Evolutionary conservation across 805 yeast genomes (phyloP).

Genomic region (Hagleromyces aurorensis): DNA sequence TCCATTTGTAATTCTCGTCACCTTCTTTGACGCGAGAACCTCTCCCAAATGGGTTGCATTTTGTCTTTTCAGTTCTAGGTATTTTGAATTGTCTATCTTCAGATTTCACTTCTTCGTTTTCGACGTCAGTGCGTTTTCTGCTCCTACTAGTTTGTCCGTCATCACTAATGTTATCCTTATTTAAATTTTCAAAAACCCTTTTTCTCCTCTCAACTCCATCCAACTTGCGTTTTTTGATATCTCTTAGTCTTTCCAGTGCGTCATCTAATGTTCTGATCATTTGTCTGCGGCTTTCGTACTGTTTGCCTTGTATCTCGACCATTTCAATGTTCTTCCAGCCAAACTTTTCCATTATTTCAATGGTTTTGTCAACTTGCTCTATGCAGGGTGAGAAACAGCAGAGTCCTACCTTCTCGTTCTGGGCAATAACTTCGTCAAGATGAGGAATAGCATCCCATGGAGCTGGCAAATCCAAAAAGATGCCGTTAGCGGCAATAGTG

Average conservation of each 20-base stretch:
- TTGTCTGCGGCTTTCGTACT: constrained; percentile 84
- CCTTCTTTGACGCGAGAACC: constrained; percentile 85
- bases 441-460: constrained; percentile 95
- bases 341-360: constrained; percentile 58
- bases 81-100: constrained; percentile 25
- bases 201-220: constrained; percentile 56
- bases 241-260: constrained; percentile 69
- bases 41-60: constrained; percentile 89
- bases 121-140: too few species aligned
- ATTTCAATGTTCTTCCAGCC: constrained; percentile 87
- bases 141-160: background rate
- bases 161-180: constrained; percentile 22
- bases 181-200: constrained; percentile 24
- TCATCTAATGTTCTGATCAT: constrained; percentile 80
- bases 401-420: constrained; percentile 49
- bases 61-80: constrained; percentile 36
- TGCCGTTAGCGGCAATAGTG: constrained; percentile 45
- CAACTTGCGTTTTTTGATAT: constrained; percentile 62
- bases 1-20: constrained; percentile 73
- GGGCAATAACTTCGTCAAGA: constrained; percentile 49
- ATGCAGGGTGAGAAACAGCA: constrained; percentile 98
- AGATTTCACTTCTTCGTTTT: constrained; percentile 19
- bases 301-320: constrained; percentile 80
- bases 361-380: constrained; percentile 89
- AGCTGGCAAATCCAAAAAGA: constrained; percentile 88